Evolutionary conservation across 1,139 yeast species (phyloP), one percentile per base, ranked within the genome.

Genomic region (Candida sp.): DNA sequence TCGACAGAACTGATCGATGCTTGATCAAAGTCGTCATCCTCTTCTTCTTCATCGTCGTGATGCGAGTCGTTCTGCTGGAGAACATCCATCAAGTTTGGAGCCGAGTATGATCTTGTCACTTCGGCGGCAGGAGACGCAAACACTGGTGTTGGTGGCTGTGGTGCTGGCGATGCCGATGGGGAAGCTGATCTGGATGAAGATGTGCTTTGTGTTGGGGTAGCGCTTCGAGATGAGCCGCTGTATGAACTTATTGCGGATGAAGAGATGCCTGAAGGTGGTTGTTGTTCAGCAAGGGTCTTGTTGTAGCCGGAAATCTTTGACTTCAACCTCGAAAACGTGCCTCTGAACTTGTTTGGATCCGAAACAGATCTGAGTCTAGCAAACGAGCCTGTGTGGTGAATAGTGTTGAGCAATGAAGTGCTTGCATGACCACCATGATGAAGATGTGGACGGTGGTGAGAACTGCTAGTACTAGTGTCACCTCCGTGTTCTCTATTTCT

Each of bases 31-130:
- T 48, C 51, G 54, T 28, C 52, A 51, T 30, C 54, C 6, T 58
- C 64, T 3, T 61, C 69, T 22, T 60, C 66, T 3, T 63, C 70
- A 4, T 58, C 66, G 80, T 44, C 72, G 77, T 47, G 74, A 79
- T 2, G 75, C 70, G 31, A 46, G 44, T 9, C 32, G 50, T 12
- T 42, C n/a, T 12, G 31, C 35, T 4, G 17, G 9, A n/a, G 39
- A 17, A 23, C 34, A 35, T 34, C 33, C n/a, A 11, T 28, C 30
- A 44, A 37, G 30, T 44, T 38, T 33, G 42, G 35, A 5, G 35
- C 42, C 9, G 47, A 44, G 22, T 37, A 34, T 28, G 47, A 35
- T 44, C 47, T 44, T 11, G 32, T n/a, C 26, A 37, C 40, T 11
- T 12, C 46, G 27, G 28, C 27, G 3, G 30, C 7, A 27, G 34